These are phyloP conservation scores for Urostyla sp. DNA, from an alignment of 73 alveolate species.

Conservation along the genomic window DNA sequence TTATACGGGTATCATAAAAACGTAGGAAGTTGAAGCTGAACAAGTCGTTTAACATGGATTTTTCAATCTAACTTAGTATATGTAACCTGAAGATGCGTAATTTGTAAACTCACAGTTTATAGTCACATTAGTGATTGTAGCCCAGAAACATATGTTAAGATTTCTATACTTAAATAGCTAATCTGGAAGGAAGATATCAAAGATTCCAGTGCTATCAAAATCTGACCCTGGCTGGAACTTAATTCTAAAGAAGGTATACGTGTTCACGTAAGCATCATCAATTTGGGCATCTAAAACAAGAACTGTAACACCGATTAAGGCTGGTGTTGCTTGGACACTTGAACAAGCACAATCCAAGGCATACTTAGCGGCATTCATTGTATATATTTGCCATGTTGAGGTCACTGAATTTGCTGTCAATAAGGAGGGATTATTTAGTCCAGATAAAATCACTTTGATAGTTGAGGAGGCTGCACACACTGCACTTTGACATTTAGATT, in stretches of 20 bases:
- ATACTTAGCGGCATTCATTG: slow-evolving; percentile 38
- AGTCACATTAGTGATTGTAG: not conserved
- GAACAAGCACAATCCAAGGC: slow-evolving; percentile 14
- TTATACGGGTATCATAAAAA: slow-evolving; percentile 19
- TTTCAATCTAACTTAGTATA: slow-evolving; percentile 22
- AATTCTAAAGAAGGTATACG: slow-evolving; percentile 23
- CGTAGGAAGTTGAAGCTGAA: slow-evolving; percentile 23
- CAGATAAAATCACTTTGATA: not conserved
- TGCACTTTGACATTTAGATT: slow-evolving; percentile 12
- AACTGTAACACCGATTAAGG: slow-evolving; percentile 59
- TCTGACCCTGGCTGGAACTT: slow-evolving; percentile 50
- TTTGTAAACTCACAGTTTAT: slow-evolving; percentile 51
- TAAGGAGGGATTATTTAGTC: slow-evolving; percentile 25
- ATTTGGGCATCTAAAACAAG: slow-evolving; percentile 15
- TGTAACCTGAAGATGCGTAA: slow-evolving; percentile 19
- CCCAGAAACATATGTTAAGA: slow-evolving; percentile 30
- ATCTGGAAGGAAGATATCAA: slow-evolving; percentile 54
- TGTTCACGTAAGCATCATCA: slow-evolving; percentile 16
- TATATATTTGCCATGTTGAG: slow-evolving; percentile 10
- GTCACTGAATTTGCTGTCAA: slow-evolving; percentile 24
- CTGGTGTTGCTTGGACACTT: slow-evolving; percentile 52
- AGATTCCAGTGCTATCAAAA: slow-evolving; percentile 1
- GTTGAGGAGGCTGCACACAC: slow-evolving; percentile 36
- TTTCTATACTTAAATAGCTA: slow-evolving; percentile 9
- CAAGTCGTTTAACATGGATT: slow-evolving; percentile 56